Conservation (phyloP, 2,329 filamentous ascomycete species). For the Penicillium digitatum region DNA sequence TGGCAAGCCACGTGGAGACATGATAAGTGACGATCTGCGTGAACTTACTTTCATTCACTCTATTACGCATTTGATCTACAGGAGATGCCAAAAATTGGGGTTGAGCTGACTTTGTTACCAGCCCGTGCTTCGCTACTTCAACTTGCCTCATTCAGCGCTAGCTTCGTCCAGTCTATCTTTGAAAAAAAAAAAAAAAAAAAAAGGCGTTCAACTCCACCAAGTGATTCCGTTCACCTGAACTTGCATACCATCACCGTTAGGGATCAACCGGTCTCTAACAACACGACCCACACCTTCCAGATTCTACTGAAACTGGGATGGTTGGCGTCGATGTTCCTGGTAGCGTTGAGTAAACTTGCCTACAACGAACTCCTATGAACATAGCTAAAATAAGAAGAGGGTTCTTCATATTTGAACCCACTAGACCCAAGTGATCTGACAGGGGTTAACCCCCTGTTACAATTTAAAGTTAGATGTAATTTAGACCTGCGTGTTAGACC, state of each 20-base stretch:
- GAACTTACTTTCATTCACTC: not conserved
- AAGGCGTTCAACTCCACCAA: too few relatives aligned
- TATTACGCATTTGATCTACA: not conserved
- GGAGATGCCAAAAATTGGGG: too few relatives aligned
- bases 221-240: conserved; percentile 34
- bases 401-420: conserved; percentile 42
- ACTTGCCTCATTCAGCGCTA: conserved; percentile 4
- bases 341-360: conserved; percentile 44
- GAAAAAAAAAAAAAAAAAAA: too few relatives aligned
- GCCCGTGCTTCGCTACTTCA: conserved; percentile 2
- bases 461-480: not conserved
- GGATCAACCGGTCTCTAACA: conserved; percentile 32
- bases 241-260: conserved; percentile 32
- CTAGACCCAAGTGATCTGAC: conserved; percentile 25
- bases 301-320: conserved; percentile 47
- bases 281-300: conserved; percentile 50
- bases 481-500: not conserved
- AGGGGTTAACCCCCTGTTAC: not conserved
- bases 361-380: not conserved
- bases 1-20: not conserved
- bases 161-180: conserved; percentile 5
- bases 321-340: conserved; percentile 47
- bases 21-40: not conserved
- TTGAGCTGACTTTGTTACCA: not conserved
- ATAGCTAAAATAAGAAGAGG: conserved; percentile 17